Evolutionary conservation across 768 basidiomycete species (phyloP), one percentile per base, ranked within the genome.

Genomic region (Termitomyces eurrhizus): DNA sequence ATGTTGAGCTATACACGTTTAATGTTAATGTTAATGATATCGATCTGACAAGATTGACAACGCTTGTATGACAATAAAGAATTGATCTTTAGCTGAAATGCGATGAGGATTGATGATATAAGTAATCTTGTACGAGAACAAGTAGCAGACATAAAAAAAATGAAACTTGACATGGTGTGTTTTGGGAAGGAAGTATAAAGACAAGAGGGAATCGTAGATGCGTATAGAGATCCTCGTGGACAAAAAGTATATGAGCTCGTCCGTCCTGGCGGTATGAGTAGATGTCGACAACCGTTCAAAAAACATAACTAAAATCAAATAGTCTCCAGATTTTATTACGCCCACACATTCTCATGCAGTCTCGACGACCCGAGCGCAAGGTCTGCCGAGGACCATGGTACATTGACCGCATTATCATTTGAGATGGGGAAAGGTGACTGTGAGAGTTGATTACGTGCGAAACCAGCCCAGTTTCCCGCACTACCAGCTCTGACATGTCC

Each of bases 401-500:
- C 79, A 69, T 79, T 82, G 57, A 75, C 73, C 69, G 80, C 83
- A 65, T 77, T 77, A 60, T 87, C 86, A 63, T 82, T 78, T 33
- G 80, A 83, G 4, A 83, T 82, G 13, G 84, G 78, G 65, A 83
- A 84, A 42, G 83, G 74, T 41, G 78, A 76, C 60, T 77, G 74
- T 56, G 75, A 73, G 56, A 86, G 74, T 68, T 79, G 80, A 67
- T 74, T 81, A 69, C 86, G 82, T 32, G 83, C 70, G 65, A 89
- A 78, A 66, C 74, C 83, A 46, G 78, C 87, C 90, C 90, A 92
- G 69, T 90, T 92, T 36, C 89, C 89, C 32, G 87, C 88, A 70
- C 90, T 92, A 50, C 90, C 90, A 48, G 89, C 84, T 62, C 90
- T 86, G 61, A 84, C 83, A 68, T 92, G 90, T 41, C 88, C 87